Base-by-base conservation (phyloP, 768 basidiomycete genomes). In the Kwoniella dejecticola region DNA sequence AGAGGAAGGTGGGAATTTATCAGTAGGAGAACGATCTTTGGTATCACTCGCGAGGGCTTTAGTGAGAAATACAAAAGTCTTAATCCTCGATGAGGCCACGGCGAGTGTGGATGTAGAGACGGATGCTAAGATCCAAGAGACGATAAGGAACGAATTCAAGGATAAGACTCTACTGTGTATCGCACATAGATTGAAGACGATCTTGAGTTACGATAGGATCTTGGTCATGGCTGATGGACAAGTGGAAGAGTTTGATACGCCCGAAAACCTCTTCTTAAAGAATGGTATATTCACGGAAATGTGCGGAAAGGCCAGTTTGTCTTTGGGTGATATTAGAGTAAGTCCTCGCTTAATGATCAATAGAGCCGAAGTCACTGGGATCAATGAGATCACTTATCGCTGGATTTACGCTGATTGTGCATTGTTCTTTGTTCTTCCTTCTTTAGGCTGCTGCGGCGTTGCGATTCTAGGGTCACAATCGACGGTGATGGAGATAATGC, bases 61-160 rank as follows among this genome's bases (percentile, higher is more conserved):
- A 24, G 92, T 95, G 31, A 90, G 92, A 68, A 85, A 92, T 73
- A 83, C 88, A 12, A 87, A 71, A 49, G 70, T 78, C 19, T 63
- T 80, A 12, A 71, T 96, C 46, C 82, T 97, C 11, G 93, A 96
- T 74, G 92, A 94, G 81, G 91, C 91, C 0, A 93, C 91, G 49
- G 87, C 89, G n/a, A 89, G 88, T 11, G 89, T 92, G 27, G 90
- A 92, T 85, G 81, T 72, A 88, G 90, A 90, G 78, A 94, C 91
- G 0, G 93, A 96, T 80, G 81, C 86, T 60, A 90, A 89, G 76
- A 92, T 98, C 62, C 93, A 96, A 74, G 84, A 89, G 64, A 95
- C 93, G 4, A 95, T 97, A 64, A 84, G 89, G 1, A 82, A 82
- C 49, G 90, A 95, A 81, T 97, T 95, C 81, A 81, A 83, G 44